Percentiles rank a stretch among this genome's conserved stretches.
Evolutionary conservation across 2,329 filamentous ascomycete genomes (phyloP).

Genomic region (Fusarium sacchari): DNA sequence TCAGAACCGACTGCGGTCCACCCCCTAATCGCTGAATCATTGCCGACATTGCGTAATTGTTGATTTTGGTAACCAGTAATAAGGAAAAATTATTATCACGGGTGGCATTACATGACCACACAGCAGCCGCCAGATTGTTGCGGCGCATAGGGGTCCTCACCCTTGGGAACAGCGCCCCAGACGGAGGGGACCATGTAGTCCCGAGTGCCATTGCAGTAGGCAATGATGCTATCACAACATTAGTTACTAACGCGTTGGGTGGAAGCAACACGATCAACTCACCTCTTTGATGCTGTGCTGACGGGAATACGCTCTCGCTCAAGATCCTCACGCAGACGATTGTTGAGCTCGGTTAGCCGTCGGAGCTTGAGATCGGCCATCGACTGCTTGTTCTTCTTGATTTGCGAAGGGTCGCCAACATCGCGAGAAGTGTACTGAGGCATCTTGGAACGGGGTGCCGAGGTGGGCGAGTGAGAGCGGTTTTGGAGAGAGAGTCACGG

Average conservation of each 20-base stretch:
- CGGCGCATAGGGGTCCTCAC: constrained; percentile 97
- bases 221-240: constrained; percentile 78
- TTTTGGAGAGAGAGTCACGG: constrained; percentile 23
- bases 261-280: constrained; percentile 47
- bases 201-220: constrained; percentile 96
- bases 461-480: constrained; percentile 20
- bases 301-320: constrained; percentile 96
- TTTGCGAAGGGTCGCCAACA: constrained; percentile 73
- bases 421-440: constrained; percentile 75
- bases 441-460: constrained; percentile 57
- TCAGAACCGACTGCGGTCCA: constrained; percentile 43
- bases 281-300: constrained; percentile 91
- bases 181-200: constrained; percentile 99
- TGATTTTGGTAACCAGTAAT: constrained; percentile 42
- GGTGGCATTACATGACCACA: constrained; percentile 80
- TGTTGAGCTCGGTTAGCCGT: constrained; percentile 95
- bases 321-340: constrained; percentile 92
- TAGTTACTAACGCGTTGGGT: constrained; percentile 12
- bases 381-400: constrained; percentile 96
- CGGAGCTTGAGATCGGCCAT: constrained; percentile 99
- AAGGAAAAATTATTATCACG: constrained; percentile 35
- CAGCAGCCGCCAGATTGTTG: constrained; percentile 95
- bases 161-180: constrained; percentile 94
- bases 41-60: constrained; percentile 45
- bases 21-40: constrained; percentile 46